Evolutionary conservation across 2,329 filamentous ascomycete genomes (phyloP).

Genomic region (Verticillium dahliae): DNA sequence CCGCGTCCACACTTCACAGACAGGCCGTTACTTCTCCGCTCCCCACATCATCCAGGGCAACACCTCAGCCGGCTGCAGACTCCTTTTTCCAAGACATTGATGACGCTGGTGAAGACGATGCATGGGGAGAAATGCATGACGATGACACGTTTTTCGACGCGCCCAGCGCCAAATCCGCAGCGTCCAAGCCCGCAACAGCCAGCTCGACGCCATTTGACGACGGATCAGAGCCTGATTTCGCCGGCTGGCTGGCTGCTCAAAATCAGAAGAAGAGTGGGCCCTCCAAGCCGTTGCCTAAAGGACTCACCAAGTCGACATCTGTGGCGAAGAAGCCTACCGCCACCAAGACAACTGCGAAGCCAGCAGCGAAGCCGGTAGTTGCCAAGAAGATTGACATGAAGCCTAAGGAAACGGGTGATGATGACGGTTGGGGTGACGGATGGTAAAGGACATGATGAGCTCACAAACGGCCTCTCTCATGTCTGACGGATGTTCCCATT

Average conservation of each 20-base stretch:
- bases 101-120: slow-evolving; percentile 59
- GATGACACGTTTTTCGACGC: slow-evolving; percentile 28
- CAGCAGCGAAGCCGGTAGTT: slow-evolving; percentile 31
- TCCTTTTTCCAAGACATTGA: slow-evolving; percentile 50
- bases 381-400: slow-evolving; percentile 66
- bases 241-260: slow-evolving; percentile 88
- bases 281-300: slow-evolving; percentile 72
- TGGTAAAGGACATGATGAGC: slow-evolving; percentile 36
- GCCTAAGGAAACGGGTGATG: slow-evolving; percentile 52
- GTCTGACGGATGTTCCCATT: background rate
- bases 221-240: slow-evolving; percentile 87
- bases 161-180: slow-evolving; percentile 25
- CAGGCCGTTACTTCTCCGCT: slow-evolving; percentile 51
- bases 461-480: background rate
- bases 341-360: slow-evolving; percentile 28
- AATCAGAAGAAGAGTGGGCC: slow-evolving; percentile 60
- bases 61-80: slow-evolving; percentile 39
- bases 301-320: slow-evolving; percentile 56
- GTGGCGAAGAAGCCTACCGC: slow-evolving; percentile 32
- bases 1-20: slow-evolving; percentile 53
- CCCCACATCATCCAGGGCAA: slow-evolving; percentile 36
- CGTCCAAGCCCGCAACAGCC: slow-evolving; percentile 23
- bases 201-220: slow-evolving; percentile 62
- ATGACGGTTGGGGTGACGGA: slow-evolving; percentile 60
- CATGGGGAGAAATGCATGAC: slow-evolving; percentile 67